Percentiles rank a stretch among this genome's conserved stretches.
phyloP scores from a whole-genome alignment of 768 basidiomycete species.

The Leccinum incarnatum region DNA sequence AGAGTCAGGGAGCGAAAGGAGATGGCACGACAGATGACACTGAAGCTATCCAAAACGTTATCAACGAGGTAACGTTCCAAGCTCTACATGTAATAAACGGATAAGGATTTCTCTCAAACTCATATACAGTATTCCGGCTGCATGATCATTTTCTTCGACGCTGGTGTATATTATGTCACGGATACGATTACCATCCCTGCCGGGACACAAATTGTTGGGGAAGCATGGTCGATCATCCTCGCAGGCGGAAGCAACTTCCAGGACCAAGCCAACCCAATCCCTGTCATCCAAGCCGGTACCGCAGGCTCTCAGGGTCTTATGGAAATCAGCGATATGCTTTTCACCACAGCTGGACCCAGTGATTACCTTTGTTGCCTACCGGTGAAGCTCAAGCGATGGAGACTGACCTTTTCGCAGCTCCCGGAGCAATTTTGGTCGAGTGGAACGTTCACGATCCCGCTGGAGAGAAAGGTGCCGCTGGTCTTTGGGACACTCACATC shows the following conservation, averaged over 20 bases:
- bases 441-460: conserved; percentile 61
- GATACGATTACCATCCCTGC: conserved; percentile 47
- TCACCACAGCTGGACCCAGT: conserved; percentile 53
- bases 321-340: conserved; percentile 65
- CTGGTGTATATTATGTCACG: conserved; percentile 49
- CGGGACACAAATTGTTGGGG: conserved; percentile 47
- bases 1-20: conserved; percentile 65
- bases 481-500: conserved; percentile 50
- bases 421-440: conserved; percentile 49
- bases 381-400: background rate
- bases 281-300: conserved; percentile 45
- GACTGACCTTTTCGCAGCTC: conserved; percentile 19
- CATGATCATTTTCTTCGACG: conserved; percentile 82
- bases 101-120: background rate
- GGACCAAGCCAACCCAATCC: conserved; percentile 36
- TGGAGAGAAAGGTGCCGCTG: conserved; percentile 50
- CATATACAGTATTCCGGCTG: conserved; percentile 55
- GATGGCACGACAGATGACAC: conserved; percentile 73
- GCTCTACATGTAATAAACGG: background rate
- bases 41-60: conserved; percentile 54
- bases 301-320: conserved; percentile 45
- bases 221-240: conserved; percentile 49
- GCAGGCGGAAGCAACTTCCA: conserved; percentile 42
- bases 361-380: background rate
- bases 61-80: conserved; percentile 43